Evolutionary conservation across 2,329 filamentous ascomycete genomes (phyloP), one percentile per base, ranked within the genome.

Genomic region (Golovinomyces cichoracearum): DNA sequence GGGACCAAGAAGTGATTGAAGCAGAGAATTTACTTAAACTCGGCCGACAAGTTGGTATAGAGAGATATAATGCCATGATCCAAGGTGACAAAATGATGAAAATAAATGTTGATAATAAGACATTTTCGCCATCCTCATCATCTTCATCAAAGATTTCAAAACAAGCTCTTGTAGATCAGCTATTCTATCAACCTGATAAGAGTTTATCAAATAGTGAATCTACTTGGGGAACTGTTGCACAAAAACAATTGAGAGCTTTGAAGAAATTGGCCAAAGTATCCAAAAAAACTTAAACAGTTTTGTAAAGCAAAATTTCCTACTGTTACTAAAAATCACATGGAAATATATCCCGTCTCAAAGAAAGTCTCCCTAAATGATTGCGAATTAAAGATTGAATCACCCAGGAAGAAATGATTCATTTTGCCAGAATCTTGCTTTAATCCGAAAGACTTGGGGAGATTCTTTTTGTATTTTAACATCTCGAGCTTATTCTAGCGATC

Each of bases 1-100:
- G 56, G 56, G 48, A 10, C 1, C 45, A 50, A 4, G 52, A 57
- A 17, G 50, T 53, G 25, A 45, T 45, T 5, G 48, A 44, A 4
- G 40, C 48, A 4, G 40, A 33, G 6, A 47, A 51, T 1, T n/a
- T 57, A 1, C 48, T 59, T 25, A 41, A 40, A 1, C 38, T 51
- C 29, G 57, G 57, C n/a, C 48, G 50, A 27, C 41, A 46, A n/a
- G 49, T 55, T 31, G 55, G 53, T 2, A 45, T 56, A 19, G 48
- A 57, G 37, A 56, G 50, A 29, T 54, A 54, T 37, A 35, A 55
- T 10, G 50, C 50, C 12, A 33, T 47, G 17, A 31, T 47, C 25
- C 26, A 35, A 25, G 45, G 45, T 22, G 31, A 33, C 10, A 33
- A 33, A 7, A 33, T 33, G 31, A 33, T 15, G n/a, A 33, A 15